Evolutionary conservation across 2,329 filamentous ascomycete species (phyloP), one percentile per base, ranked within the genome.

Genomic region (Chaetomium strumarium): DNA sequence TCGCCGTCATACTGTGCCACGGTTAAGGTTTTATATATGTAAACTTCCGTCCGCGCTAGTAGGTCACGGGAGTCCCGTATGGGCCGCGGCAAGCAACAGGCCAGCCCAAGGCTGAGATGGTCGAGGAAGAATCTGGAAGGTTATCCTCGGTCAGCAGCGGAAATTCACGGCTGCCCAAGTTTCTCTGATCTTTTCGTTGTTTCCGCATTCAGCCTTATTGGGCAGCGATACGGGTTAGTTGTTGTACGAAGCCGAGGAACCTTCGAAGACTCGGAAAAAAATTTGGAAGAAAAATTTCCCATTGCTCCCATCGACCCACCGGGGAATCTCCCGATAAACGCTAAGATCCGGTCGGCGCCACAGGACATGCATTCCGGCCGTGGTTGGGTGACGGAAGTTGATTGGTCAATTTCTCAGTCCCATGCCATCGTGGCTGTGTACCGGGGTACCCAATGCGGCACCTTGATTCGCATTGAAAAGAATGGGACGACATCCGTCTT

Each of bases 71-170:
- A n/a, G 7, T 7, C 7, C 24, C 24, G 24, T 24, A 24, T 7
- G 24, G 24, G 24, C 24, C 24, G 24, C 24, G 24, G 24, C 24
- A 42, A 37, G 48, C 24, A 42, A 55, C 33, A 14, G n/a, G 34
- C 34, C 14, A 4, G n/a, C 10, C 34, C 34, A n/a, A 37, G 34
- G 34, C 34, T n/a, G n/a, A 37, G 29, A 17, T 24, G 24, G 24
- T 7, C 24, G 4, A 24, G 24, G 24, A 24, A 24, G 24, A n/a
- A 29, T 9, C n/a, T 39, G 20, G 29, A 31, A 36, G 47, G 52
- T 24, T 55, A 48, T 30, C 34, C 48, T 46, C 53, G 49, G 49
- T 1, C 40, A 52, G 5, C 45, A 42, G 11, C 53, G 49, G 53
- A 30, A 55, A 55, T 47, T 20, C 49, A 33, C 53, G 53, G 53